Conservation (phyloP, 2,329 filamentous ascomycete species). For the Xylaria digitata region DNA sequence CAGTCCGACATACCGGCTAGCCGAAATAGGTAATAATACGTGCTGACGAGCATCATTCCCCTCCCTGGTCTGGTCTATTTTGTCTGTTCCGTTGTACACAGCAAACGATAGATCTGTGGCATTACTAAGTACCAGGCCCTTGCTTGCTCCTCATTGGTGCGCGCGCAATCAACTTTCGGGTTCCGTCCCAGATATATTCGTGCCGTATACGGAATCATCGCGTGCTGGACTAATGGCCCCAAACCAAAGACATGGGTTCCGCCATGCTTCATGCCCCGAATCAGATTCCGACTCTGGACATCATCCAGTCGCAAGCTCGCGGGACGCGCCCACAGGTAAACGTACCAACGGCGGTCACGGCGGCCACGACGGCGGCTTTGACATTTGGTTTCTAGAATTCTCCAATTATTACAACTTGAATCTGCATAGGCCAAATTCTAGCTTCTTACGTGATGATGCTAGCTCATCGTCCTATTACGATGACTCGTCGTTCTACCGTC, state of each 20-base stretch:
- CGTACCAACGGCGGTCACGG: constrained; percentile 14
- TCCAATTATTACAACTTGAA: constrained; percentile 48
- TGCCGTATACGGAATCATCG: constrained; percentile 23
- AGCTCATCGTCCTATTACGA: constrained; percentile 39
- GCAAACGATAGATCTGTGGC: constrained; percentile 13
- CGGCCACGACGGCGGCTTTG: constrained; percentile 36
- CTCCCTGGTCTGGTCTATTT: constrained; percentile 5
- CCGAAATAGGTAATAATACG: constrained; percentile 15
- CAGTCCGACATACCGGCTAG: constrained; percentile 13
- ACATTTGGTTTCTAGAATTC: constrained; percentile 49
- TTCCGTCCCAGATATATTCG: background rate
- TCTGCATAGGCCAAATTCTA: constrained; percentile 41
- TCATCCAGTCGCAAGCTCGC: constrained; percentile 7
- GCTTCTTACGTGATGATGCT: constrained; percentile 39
- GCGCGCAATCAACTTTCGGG: background rate
- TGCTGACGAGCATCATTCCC: no score
- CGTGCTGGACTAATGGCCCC: constrained; percentile 23
- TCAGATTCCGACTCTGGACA: constrained; percentile 1
- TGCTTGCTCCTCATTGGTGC: constrained; percentile 20
- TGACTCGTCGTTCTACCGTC: constrained; percentile 44
- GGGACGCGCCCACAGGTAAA: constrained; percentile 34
- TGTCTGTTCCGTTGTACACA: background rate
- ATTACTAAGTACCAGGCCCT: constrained; percentile 2
- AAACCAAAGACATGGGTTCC: constrained; percentile 25
- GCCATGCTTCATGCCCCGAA: constrained; percentile 1